Base-by-base conservation (phyloP, 2,329 filamentous ascomycete species). In the Arthrobotrys pseudoclavata region DNA sequence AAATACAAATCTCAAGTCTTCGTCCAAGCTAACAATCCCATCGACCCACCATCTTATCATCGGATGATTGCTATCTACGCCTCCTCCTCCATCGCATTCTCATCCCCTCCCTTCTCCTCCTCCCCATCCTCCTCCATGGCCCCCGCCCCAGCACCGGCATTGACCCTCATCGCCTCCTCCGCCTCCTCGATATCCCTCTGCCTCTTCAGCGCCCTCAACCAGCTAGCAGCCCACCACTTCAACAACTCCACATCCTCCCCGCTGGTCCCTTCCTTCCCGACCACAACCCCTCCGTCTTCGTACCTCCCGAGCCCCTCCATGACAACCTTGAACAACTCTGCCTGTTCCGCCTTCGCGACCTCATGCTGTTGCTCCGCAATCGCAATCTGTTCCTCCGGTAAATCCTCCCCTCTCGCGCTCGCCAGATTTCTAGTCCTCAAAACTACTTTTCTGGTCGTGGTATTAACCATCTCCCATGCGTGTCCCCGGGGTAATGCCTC, bases 401-500 rank as follows among this genome's bases (percentile, higher is more conserved):
- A 87, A 7, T 86, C 85, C 0, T 85, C 84, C 12, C 87, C 87
- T 53, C 88, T 87, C 3, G 90, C 88, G 1, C 86, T 85, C 9
- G 93, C 89, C 24, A 97, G 90, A 84, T 97, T 93, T 48, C 93
- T 90, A 64, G 96, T 90, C 31, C 94, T 92, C 79, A 90, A 91
- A 0, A 93, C 94, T 60, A 98, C 95, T 85, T 99, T 98, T 82
- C 90, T 88, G 64, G 97, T 91, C 0, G 96, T 98, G 80, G 92
- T 92, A 79, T 91, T 90, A 15, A 98, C 90, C 85, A 98, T 91
- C 85, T 99, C 96, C 83, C 93, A 97, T 9, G 96, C 87, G 85
- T 95, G 91, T 5, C 90, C 86, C 80, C 91, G 88, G 10, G 91
- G 89, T 12, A 99, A 88, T 2, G 88, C 87, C 50, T 88, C 87